Conservation (phyloP, 2,329 filamentous ascomycete genomes). For the Ophiobolus disseminans region DNA sequence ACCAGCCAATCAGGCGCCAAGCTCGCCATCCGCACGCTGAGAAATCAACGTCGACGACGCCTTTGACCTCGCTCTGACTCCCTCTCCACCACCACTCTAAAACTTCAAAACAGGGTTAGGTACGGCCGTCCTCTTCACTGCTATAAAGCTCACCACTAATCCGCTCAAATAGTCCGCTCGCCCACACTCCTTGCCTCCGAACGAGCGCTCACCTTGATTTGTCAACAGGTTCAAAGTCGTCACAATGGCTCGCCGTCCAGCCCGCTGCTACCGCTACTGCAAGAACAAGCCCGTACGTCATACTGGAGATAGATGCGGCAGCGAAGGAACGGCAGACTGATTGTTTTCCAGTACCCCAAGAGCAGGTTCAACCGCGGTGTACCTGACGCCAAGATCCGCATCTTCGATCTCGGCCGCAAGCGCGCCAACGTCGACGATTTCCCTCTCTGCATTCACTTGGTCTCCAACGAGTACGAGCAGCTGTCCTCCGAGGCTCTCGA, state of each 20-base stretch:
- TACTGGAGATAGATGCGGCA: conserved; percentile 14
- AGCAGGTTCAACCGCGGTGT: conserved; percentile 99
- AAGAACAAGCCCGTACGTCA: conserved; percentile 91
- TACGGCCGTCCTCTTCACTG: conserved; percentile 17
- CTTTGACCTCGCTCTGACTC: conserved; percentile 23
- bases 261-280: conserved; percentile 99
- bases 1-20: conserved; percentile 9
- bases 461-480: conserved; percentile 99
- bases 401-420: conserved; percentile 99
- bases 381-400: conserved; percentile 79
- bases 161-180: conserved; percentile 4
- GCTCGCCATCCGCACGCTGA: conserved; percentile 17
- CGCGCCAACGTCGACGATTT: conserved; percentile 99
- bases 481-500: conserved; percentile 99
- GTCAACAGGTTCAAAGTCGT: conserved; percentile 60
- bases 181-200: conserved; percentile 9
- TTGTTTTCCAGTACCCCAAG: conserved; percentile 89
- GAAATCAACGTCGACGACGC: conserved; percentile 20
- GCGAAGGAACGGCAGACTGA: conserved; percentile 34
- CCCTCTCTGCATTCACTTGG: conserved; percentile 95
- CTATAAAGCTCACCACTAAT: conserved; percentile 4
- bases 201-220: conserved; percentile 55
- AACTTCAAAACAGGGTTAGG: conserved; percentile 43
- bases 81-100: conserved; percentile 30
- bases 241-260: conserved; percentile 99